Evolutionary conservation across 306 rosid species (phyloP).

Genomic region (Pachyrhizus erosus): DNA sequence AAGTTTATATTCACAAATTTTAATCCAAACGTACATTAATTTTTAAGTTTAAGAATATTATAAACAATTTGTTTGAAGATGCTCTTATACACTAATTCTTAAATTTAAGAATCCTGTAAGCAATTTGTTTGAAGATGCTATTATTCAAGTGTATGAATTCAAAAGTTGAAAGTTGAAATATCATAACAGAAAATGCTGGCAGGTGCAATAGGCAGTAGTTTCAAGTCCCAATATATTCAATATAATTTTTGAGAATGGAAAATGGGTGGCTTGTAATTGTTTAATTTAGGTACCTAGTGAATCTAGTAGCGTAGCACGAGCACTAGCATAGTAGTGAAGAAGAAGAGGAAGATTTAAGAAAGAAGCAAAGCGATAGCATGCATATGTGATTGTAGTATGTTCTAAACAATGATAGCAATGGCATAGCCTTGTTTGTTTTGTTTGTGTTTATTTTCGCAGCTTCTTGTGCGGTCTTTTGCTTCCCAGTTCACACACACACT

Average conservation of each 20-base stretch:
- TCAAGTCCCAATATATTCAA: constrained; percentile 57
- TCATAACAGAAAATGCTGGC: background rate
- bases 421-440: background rate
- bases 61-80: too few relatives aligned
- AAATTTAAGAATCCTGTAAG: too few relatives aligned
- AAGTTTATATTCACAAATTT: too few relatives aligned
- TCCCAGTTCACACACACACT: background rate
- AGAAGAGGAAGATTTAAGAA: background rate
- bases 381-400: background rate
- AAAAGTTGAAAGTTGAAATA: constrained; percentile 4
- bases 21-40: too few relatives aligned
- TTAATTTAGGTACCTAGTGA: background rate
- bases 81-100: background rate
- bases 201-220: constrained; percentile 39
- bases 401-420: background rate
- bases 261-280: background rate
- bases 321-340: too few relatives aligned
- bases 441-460: background rate
- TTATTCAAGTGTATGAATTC: background rate
- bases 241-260: constrained; percentile 25
- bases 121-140: background rate
- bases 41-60: too few relatives aligned
- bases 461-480: background rate
- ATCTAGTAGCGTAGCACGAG: background rate
- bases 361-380: too few relatives aligned